These are phyloP conservation scores for Mrakia hoshinonis DNA, from an alignment of 768 basidiomycete genomes.

Conservation along the genomic window DNA sequence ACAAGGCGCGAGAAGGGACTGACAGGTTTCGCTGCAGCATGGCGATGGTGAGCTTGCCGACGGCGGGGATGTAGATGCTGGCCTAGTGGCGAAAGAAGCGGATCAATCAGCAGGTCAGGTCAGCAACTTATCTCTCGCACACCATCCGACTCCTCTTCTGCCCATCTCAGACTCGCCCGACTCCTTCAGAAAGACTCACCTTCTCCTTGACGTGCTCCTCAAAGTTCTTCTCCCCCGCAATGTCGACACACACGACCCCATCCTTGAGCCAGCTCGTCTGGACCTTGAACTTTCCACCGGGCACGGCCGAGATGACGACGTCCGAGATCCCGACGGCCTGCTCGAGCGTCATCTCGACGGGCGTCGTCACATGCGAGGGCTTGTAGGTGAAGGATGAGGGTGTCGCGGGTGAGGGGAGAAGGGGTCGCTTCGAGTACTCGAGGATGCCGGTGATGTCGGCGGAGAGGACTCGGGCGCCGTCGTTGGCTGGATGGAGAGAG, in stretches of 20 bases:
- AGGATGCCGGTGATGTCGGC: constrained; percentile 93
- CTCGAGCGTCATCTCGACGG: constrained; percentile 58
- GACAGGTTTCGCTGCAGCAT: constrained; percentile 29
- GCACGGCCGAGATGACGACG: constrained; percentile 91
- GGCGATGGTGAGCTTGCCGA: constrained; percentile 89
- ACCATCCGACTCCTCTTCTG: background rate
- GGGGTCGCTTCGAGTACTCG: constrained; percentile 90
- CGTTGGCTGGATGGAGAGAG: constrained; percentile 52
- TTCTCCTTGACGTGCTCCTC: constrained; percentile 85
- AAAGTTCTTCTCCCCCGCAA: constrained; percentile 93
- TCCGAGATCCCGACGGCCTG: constrained; percentile 78
- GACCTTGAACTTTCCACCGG: constrained; percentile 72
- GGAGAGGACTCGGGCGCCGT: constrained; percentile 90
- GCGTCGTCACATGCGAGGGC: constrained; percentile 72
- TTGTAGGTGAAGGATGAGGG: constrained; percentile 54
- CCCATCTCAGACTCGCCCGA: background rate
- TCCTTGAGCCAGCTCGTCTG: constrained; percentile 83
- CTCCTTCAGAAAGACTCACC: constrained; percentile 45
- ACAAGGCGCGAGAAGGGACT: constrained; percentile 2
- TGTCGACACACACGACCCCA: constrained; percentile 86
- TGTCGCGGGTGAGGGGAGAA: constrained; percentile 6
- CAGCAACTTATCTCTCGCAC: background rate
- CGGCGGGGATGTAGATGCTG: constrained; percentile 84
- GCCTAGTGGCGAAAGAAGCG: constrained; percentile 49
- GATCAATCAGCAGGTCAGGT: background rate